Conservation (phyloP, 495 filamentous ascomycete genomes). For the Annulohypoxylon nitens region DNA sequence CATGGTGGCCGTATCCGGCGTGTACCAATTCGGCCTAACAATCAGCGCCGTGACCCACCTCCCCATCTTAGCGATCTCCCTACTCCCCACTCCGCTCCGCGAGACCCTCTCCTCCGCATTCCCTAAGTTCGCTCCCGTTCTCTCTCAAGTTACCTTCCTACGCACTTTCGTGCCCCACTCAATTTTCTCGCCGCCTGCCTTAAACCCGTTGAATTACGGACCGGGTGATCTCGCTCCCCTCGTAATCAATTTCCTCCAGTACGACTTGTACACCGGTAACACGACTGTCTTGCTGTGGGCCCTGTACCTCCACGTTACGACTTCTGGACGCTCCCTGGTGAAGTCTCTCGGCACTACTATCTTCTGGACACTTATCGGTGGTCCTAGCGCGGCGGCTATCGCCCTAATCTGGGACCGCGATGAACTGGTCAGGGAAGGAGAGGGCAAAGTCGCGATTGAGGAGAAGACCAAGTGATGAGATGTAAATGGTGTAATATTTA, state of each 20-base stretch:
- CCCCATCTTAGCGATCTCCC: conserved; percentile 55
- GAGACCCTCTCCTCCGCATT: conserved; percentile 55
- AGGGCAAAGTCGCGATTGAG: conserved; percentile 21
- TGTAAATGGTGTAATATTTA: not conserved
- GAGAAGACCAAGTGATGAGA: conserved; percentile 34
- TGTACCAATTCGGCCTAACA: conserved; percentile 67
- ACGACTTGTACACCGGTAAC: conserved; percentile 69
- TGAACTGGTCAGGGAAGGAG: conserved; percentile 34
- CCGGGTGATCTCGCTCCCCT: conserved; percentile 63
- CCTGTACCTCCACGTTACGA: conserved; percentile 58
- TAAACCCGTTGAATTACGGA: conserved; percentile 48
- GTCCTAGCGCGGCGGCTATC: conserved; percentile 64
- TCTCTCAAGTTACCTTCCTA: conserved; percentile 58
- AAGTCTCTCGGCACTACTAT: conserved; percentile 57
- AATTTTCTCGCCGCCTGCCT: conserved; percentile 34
- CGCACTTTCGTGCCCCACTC: conserved; percentile 49
- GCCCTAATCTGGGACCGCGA: conserved; percentile 54
- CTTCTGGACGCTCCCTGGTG: conserved; percentile 50
- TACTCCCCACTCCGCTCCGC: conserved; percentile 54
- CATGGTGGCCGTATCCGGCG: conserved; percentile 57
- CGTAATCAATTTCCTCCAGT: conserved; percentile 67
- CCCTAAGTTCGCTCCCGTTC: conserved; percentile 57
- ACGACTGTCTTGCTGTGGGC: conserved; percentile 68
- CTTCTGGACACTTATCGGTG: conserved; percentile 59
- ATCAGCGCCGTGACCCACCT: conserved; percentile 63